These are phyloP conservation scores for Candolleomyces efflorescens DNA, from an alignment of 768 basidiomycete genomes.

Conservation along the genomic window DNA sequence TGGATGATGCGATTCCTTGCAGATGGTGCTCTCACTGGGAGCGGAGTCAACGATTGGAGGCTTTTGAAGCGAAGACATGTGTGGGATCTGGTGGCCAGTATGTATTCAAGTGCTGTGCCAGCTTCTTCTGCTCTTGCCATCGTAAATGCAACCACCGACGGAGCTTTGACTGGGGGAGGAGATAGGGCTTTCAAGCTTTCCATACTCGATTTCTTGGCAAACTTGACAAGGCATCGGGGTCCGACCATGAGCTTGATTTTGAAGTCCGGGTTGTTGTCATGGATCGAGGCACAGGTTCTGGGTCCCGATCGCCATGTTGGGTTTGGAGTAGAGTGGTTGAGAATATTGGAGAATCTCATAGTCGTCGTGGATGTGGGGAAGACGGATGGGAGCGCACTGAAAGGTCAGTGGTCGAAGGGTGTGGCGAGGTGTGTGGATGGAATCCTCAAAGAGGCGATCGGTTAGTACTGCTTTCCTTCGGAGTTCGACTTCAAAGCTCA, in stretches of 20 bases:
- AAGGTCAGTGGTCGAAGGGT: constrained; percentile 56
- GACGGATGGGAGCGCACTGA: constrained; percentile 44
- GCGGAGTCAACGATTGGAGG: constrained; percentile 66
- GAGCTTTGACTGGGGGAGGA: constrained; percentile 50
- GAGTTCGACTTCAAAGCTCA: constrained; percentile 1
- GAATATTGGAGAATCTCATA: constrained; percentile 61
- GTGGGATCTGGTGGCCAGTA: constrained; percentile 81
- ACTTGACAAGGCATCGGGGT: constrained; percentile 63
- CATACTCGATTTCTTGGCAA: constrained; percentile 59
- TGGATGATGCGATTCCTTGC: constrained; percentile 86
- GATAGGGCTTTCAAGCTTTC: neutral
- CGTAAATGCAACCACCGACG: constrained; percentile 44
- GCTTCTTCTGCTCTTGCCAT: constrained; percentile 30
- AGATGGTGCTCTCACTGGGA: constrained; percentile 59
- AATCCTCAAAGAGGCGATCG: constrained; percentile 27
- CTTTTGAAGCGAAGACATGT: constrained; percentile 78
- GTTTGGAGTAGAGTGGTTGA: constrained; percentile 57
- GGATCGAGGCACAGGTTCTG: constrained; percentile 76
- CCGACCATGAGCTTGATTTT: constrained; percentile 70
- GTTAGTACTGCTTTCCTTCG: constrained; percentile 21
- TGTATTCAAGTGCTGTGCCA: constrained; percentile 61
- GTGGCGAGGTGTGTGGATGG: constrained; percentile 48
- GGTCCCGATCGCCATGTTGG: constrained; percentile 14
- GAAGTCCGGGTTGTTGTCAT: constrained; percentile 67
- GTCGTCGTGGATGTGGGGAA: constrained; percentile 45